Percentiles rank a stretch among this genome's conserved stretches.
These are phyloP conservation scores for Candida namnaoensis DNA, from an alignment of 805 yeast species.

Conservation along the genomic window DNA sequence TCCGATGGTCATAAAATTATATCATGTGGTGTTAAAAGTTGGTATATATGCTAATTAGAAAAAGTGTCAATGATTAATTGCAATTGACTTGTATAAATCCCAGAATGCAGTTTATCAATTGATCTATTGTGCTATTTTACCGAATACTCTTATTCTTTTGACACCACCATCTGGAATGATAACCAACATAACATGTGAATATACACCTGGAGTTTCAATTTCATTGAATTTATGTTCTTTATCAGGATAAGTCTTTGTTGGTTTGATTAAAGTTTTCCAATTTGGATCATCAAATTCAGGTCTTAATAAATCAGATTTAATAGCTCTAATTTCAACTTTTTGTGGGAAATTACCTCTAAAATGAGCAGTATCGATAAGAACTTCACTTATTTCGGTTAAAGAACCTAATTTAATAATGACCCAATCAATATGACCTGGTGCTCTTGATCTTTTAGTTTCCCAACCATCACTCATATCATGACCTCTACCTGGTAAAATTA, in stretches of 20 bases:
- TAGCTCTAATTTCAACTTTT: slow-evolving; percentile 59
- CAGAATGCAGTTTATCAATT: too few species aligned
- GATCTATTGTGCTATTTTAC: slow-evolving; percentile 22
- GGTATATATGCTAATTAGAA: too few species aligned
- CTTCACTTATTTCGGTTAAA: slow-evolving; percentile 40
- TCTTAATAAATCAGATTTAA: slow-evolving; percentile 28
- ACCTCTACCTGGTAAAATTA: slow-evolving; percentile 90
- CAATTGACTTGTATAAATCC: too few species aligned
- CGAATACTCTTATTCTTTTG: slow-evolving; percentile 81
- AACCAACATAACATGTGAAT: slow-evolving; percentile 67
- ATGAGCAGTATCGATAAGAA: slow-evolving; percentile 86
- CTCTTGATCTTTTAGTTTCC: slow-evolving; percentile 91
- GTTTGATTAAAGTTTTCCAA: slow-evolving; percentile 63
- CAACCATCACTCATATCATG: slow-evolving; percentile 97
- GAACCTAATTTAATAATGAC: slow-evolving; percentile 76
- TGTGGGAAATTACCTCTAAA: slow-evolving; percentile 95
- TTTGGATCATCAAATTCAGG: slow-evolving; percentile 28
- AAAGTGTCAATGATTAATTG: too few species aligned
- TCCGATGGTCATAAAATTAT: too few species aligned
- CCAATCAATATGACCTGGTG: slow-evolving; percentile 86
- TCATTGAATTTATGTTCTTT: slow-evolving; percentile 54
- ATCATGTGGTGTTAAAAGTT: too few species aligned
- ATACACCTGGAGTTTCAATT: slow-evolving; percentile 22
- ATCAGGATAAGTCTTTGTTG: slow-evolving; percentile 76
- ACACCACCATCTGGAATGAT: slow-evolving; percentile 97